These are phyloP conservation scores for Suillus hirtellus DNA, from an alignment of 768 basidiomycete species.

Conservation along the genomic window DNA sequence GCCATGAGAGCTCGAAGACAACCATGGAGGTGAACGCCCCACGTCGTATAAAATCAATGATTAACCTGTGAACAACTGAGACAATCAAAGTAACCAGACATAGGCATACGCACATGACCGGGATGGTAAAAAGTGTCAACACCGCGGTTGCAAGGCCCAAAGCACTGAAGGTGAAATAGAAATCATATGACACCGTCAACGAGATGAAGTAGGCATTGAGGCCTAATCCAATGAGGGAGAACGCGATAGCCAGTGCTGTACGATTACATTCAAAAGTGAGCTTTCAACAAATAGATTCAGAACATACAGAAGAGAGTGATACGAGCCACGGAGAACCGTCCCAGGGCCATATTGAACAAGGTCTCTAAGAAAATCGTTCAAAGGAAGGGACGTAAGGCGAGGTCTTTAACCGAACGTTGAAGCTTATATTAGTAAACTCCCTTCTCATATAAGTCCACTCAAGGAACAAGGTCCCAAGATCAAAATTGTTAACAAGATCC, in stretches of 20 bases:
- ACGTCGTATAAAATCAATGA: constrained; percentile 35
- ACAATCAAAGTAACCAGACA: neutral
- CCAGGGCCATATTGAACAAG: constrained; percentile 6
- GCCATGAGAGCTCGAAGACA: constrained; percentile 37
- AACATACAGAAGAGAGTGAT: constrained; percentile 24
- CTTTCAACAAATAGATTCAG: neutral
- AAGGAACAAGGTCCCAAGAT: neutral
- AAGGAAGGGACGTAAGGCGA: neutral
- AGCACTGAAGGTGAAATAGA: constrained; percentile 25
- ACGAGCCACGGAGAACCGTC: constrained; percentile 17
- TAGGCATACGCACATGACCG: constrained; percentile 25
- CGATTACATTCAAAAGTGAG: constrained; percentile 8
- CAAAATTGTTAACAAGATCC: neutral
- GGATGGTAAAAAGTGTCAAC: constrained; percentile 32
- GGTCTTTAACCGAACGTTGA: neutral
- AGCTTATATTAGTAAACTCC: neutral
- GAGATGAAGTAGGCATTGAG: constrained; percentile 30
- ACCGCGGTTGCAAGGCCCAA: constrained; percentile 31
- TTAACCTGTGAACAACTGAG: constrained; percentile 27
- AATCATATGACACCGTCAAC: constrained; percentile 17
- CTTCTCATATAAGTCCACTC: neutral
- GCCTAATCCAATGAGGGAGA: constrained; percentile 34
- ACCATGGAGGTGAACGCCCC: constrained; percentile 43
- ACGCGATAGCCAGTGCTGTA: constrained; percentile 20
- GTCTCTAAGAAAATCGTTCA: neutral